Base-by-base conservation (phyloP, 495 filamentous ascomycete genomes). In the Friedmanniomyces endolithicus region DNA sequence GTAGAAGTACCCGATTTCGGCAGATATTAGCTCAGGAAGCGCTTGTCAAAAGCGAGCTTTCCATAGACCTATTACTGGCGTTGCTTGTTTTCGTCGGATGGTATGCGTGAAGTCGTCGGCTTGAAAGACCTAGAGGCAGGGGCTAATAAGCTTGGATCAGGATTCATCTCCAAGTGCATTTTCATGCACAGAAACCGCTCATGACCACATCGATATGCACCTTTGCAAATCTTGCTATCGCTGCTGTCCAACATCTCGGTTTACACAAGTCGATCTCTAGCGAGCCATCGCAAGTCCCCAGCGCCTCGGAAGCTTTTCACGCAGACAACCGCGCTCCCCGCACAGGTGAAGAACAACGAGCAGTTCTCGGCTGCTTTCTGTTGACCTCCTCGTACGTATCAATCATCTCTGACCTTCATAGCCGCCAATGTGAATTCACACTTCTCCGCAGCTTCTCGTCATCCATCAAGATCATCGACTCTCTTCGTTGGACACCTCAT, bases 61-160 rank as follows among this genome's bases (percentile, higher is more conserved):
- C 62, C 50, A 61, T 80, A 25, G 78, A 82, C 56, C 64, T 81
- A 19, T 72, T 82, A 2, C 62, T 75, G 11, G 78, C 74, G 6
- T 45, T 79, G 9, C 61, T 82, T 29, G 67, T 68, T 0, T 71
- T 72, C 45, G 60, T 74, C 37, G 68, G 64, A 23, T 80, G 78
- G 78, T 75, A 57, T 24, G 47, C 16, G 16, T 6, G 44, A 47
- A 6, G 20, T 34, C 47, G 7, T 17, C 16, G 19, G 4, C 3
- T n/a, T 14, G 8, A 19, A 6, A 8, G 3, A 19, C 11, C 6
- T 4, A 2, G 20, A 2, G 17, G 2, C 19, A 47, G 44, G 7
- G 12, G 17, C 44, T 47, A 16, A 47, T 47, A 6, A 6, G 2
- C 34, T 22, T 4, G 25, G 12, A 17, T 14, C n/a, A 50, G 24